These are phyloP conservation scores for Wickerhamiella australiensis DNA, from an alignment of 805 yeast genomes.

Conservation along the genomic window DNA sequence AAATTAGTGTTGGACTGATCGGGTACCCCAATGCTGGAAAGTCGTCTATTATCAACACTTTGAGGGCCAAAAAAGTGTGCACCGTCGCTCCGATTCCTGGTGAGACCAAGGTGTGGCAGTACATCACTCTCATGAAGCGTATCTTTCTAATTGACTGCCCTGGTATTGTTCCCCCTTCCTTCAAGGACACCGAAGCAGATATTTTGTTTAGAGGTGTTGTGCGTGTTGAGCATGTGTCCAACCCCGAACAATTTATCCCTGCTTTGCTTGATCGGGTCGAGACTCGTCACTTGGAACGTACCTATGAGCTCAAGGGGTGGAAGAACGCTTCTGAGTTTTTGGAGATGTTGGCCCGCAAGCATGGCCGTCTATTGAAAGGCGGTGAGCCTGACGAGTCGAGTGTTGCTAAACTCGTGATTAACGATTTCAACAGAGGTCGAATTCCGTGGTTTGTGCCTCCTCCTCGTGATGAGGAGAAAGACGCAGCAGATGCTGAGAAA, in stretches of 20 bases:
- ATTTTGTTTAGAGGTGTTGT: constrained; percentile 93
- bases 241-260: constrained; percentile 92
- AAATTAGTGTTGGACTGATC: constrained; percentile 91
- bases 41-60: constrained; percentile 86
- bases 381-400: constrained; percentile 97
- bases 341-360: constrained; percentile 83
- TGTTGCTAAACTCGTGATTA: constrained; percentile 77
- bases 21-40: constrained; percentile 99
- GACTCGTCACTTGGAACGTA: constrained; percentile 81
- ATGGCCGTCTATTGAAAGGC: constrained; percentile 85
- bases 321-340: constrained; percentile 58
- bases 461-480: constrained; percentile 52
- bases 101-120: constrained; percentile 98
- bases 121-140: constrained; percentile 90
- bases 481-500: not conserved
- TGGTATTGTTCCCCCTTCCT: constrained; percentile 94
- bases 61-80: constrained; percentile 91
- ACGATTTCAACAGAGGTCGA: constrained; percentile 93
- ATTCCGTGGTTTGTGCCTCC: constrained; percentile 98
- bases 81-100: constrained; percentile 98
- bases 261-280: constrained; percentile 77
- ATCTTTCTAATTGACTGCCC: constrained; percentile 96
- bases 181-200: constrained; percentile 81
- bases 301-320: constrained; percentile 94
- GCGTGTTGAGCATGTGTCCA: constrained; percentile 91